Base-by-base conservation (phyloP, 2,329 filamentous ascomycete genomes). In the Penicillium sp. region DNA sequence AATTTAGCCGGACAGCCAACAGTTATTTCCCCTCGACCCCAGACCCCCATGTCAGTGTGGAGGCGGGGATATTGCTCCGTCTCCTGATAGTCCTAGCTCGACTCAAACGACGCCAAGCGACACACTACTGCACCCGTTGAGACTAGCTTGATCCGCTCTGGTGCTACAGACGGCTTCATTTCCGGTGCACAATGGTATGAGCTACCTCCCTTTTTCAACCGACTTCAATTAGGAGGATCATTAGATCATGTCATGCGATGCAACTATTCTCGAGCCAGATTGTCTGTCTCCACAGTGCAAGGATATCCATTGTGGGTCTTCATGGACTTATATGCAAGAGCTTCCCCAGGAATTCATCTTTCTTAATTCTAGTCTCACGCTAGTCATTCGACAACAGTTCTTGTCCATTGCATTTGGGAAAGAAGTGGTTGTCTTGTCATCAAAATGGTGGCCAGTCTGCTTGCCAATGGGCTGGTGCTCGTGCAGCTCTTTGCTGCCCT, bases 391-490 rank as follows among this genome's bases (percentile, higher is more conserved):
- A 35, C 10, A 14, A 25, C 17, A 19, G 36, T 30, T 38, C 17
- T 31, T 25, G 4, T 14, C 19, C 8, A 25, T 40, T 30, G 19
- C 16, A 10, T 12, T 49, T 41, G 43, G 40, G 36, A 49, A 31
- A 35, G 25, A 45, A 19, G 12, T 12, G 17, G 17, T 35, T 33
- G 12, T 50, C 5, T 38, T 51, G 17, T 19, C 26, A 28, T 43
- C 43, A 35, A 41, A 19, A 64, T 64, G 62, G 51, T 60, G 46
- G 49, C 47, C 30, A 62, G 56, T 38, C 31, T 64, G 12, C 31
- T 69, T 45, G 52, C 66, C 16, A 58, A 57, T 55, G 61, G 67
- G 25, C 53, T 70, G 22, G 41, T 69, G 61, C 62, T 70, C 50
- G 44, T 67, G 43, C 62, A 66, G 47, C 61, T 69, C 17, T 60